Base-by-base conservation (phyloP, 2,329 filamentous ascomycete species). In the Helicocarpus griseus region DNA sequence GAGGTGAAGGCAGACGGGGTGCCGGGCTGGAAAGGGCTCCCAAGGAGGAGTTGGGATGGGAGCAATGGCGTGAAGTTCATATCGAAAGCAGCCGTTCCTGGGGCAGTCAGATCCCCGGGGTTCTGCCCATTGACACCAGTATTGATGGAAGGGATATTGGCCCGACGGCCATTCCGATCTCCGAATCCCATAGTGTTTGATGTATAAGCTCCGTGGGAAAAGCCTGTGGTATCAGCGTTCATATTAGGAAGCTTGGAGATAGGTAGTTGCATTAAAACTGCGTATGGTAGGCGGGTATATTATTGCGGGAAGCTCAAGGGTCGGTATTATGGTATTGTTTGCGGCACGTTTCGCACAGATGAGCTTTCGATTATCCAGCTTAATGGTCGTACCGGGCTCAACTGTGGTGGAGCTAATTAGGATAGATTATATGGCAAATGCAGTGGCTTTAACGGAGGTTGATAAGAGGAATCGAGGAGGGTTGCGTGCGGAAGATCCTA, bases 1-100 rank as follows among this genome's bases (percentile, higher is more conserved):
- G 87, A 95, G 55, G 85, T 83, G 71, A 96, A 97, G 35, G 87
- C 85, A 31, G 86, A 87, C 3, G 91, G 91, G 4, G 88, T 95
- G 39, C 90, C 93, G 13, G 93, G 89, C 72, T 97, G 93, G 73
- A 97, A 97, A 17, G 93, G 93, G 70, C 89, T 96, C 45, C 93
- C 93, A 48, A 97, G 85, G 24, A 98, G 82, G 61, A 98, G 77
- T 72, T 96, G 89, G 31, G 91, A 97, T 33, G 93, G 93, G 35
- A 98, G 81, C 58, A 98, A 79, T 58, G 93, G 91, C 9, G 93
- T 96, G 71, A 96, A 97, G 73, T 97, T 93, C 91, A 97, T 96
- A 65, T 97, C 93, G 65, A 89, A 95, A 40, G 81, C 89, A 47
- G 52, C 89, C 47, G 53, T 91, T 40, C 87, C 89, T 14, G 93